Evolutionary conservation across 495 filamentous ascomycete genomes (phyloP), one percentile per base, ranked within the genome.

Genomic region (Poronia punctata): DNA sequence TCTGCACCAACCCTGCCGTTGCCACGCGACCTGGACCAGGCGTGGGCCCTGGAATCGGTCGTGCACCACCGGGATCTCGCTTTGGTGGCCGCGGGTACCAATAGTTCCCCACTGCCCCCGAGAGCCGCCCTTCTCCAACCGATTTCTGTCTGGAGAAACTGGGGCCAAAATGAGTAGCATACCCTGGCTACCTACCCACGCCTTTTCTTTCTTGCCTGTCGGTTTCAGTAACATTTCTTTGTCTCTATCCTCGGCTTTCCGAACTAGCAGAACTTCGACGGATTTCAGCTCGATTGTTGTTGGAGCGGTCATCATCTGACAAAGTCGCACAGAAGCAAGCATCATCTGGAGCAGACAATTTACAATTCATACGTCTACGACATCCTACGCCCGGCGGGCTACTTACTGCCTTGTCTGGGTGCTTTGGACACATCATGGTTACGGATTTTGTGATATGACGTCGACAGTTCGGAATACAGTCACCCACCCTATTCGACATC

Each of bases 1-100:
- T 97, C 42, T 97, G 93, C 66, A 95, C 87, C 68, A 97, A 96
- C 56, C 90, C 88, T 22, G 83, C 84, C 19, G 76, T 84, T 48
- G 72, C 83, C 24, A 94, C 85, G 47, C 85, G 88, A 31, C 86
- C 88, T 22, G 86, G 87, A 25, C 87, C 88, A 40, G 83, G 84
- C 25, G 78, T 79, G 35, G 80, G 84, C 8, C 56, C 67, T 29
- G 45, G 65, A 75, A 53, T 81, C 72, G 58, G 66, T 49, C 76
- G 78, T 41, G 74, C 79, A 65, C 75, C 54, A 29, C 61, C 69
- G 12, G 67, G 67, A 45, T 62, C 71, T 37, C 63, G 67, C 25
- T 66, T 67, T 55, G 68, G 67, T 35, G 64, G 65, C 44, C 55
- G 55, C 48, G 57, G 61, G 40, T 80, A 75, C 49, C 77, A 72